Evolutionary conservation across 2,329 filamentous ascomycete species (phyloP).

Genomic region (Colletotrichum cordylinicola): DNA sequence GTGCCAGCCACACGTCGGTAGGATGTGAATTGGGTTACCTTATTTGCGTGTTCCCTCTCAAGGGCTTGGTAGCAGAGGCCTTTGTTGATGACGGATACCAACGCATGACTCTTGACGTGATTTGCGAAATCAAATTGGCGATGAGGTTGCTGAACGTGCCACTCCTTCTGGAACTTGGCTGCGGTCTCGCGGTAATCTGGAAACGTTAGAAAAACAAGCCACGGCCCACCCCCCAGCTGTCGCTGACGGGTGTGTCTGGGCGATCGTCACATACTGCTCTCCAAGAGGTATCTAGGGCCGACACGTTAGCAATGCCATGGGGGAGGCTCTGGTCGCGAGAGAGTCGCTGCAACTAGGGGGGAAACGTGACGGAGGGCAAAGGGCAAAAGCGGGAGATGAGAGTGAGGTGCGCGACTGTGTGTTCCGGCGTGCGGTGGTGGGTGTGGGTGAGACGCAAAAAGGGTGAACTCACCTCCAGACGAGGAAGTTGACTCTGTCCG

Average conservation of each 20-base stretch:
- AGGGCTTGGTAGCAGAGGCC: conserved; percentile 66
- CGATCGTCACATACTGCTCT: conserved; percentile 61
- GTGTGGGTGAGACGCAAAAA: conserved; percentile 25
- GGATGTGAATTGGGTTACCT: conserved; percentile 44
- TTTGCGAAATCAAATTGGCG: conserved; percentile 68
- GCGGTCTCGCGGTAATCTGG: conserved; percentile 72
- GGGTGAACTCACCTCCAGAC: conserved; percentile 69
- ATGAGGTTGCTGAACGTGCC: conserved; percentile 68
- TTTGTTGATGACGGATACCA: conserved; percentile 68
- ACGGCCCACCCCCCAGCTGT: conserved; percentile 14
- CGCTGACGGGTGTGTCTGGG: conserved; percentile 8
- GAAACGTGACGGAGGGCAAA: not conserved
- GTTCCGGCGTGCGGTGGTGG: not conserved
- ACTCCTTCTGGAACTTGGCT: conserved; percentile 72
- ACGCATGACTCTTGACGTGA: conserved; percentile 68
- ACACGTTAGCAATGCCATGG: conserved; percentile 17
- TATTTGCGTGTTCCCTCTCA: conserved; percentile 59
- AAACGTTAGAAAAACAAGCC: conserved; percentile 13
- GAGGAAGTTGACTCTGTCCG: conserved; percentile 73
- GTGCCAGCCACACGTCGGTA: not conserved
- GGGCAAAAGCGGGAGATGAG: conserved; percentile 1
- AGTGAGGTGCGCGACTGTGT: conserved; percentile 9
- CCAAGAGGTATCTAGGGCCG: conserved; percentile 59
- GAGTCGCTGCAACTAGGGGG: not conserved
- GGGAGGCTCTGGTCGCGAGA: not conserved